Evolutionary conservation across 73 alveolate species (phyloP).

Genomic region (Paramecium caudatum): DNA sequence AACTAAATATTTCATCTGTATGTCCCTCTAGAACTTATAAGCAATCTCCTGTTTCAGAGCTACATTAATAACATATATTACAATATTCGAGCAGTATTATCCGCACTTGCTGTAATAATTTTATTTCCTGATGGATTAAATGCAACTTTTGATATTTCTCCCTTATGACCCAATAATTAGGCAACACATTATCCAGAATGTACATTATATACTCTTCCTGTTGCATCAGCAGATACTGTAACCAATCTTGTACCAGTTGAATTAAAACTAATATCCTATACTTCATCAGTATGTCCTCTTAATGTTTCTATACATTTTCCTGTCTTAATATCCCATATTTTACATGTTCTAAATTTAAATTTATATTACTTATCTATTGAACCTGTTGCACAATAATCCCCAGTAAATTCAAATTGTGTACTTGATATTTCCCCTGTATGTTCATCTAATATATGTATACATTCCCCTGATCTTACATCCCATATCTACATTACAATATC

Average conservation of each 20-base stretch:
- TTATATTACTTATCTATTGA: constrained; percentile 88
- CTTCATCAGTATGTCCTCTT: constrained; percentile 98
- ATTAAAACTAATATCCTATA: constrained; percentile 64
- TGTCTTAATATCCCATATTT: constrained; percentile 99
- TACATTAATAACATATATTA: constrained; percentile 13
- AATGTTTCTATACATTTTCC: constrained; percentile 98
- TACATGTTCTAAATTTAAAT: constrained; percentile 86
- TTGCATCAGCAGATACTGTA: constrained; percentile 98
- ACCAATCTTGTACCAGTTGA: constrained; percentile 93
- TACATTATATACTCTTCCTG: constrained; percentile 96
- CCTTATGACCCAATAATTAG: constrained; percentile 90
- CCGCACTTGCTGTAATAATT: constrained; percentile 98
- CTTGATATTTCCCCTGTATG: constrained; percentile 98
- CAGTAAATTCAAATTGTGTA: constrained; percentile 98
- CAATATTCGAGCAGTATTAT: constrained; percentile 98
- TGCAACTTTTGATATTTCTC: constrained; percentile 95
- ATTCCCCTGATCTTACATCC: constrained; percentile 99
- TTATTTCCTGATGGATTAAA: constrained; percentile 99
- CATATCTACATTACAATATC: constrained; percentile 85
- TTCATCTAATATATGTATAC: constrained; percentile 96
- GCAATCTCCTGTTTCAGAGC: constrained; percentile 99
- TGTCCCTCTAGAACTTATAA: constrained; percentile 99
- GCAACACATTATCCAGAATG: constrained; percentile 86
- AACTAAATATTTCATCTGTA: constrained; percentile 99
- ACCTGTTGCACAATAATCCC: constrained; percentile 97